phyloP scores from a whole-genome alignment of 768 basidiomycete genomes.

The Podaxis sp. region DNA sequence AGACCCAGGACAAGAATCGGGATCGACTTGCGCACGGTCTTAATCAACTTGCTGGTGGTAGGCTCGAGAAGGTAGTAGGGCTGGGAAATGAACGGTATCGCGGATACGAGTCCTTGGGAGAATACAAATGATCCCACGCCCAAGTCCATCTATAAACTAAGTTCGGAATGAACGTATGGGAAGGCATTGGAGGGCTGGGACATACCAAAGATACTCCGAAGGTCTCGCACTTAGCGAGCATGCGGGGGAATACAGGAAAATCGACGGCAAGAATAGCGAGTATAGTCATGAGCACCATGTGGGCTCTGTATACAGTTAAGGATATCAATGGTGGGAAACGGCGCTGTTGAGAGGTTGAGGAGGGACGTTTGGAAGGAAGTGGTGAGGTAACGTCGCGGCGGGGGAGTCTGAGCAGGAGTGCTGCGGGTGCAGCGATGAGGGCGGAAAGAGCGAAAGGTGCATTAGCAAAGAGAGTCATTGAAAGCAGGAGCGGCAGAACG shows the following conservation, averaged over 20 bases:
- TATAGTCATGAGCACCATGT: slow-evolving; percentile 93
- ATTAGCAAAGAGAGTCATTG: slow-evolving; percentile 73
- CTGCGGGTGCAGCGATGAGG: slow-evolving; percentile 45
- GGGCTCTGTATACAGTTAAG: slow-evolving; percentile 83
- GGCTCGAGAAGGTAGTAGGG: slow-evolving; percentile 50
- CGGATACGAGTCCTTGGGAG: slow-evolving; percentile 91
- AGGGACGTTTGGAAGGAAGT: slow-evolving; percentile 44
- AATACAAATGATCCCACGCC: slow-evolving; percentile 98
- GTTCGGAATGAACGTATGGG: slow-evolving; percentile 4
- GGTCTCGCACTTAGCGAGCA: slow-evolving; percentile 88
- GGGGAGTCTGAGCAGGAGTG: slow-evolving; percentile 43
- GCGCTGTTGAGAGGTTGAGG: slow-evolving; percentile 19
- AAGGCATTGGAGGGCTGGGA: slow-evolving; percentile 6
- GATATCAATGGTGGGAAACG: slow-evolving; percentile 60
- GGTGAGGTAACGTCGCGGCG: slow-evolving; percentile 42
- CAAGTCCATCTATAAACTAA: slow-evolving; percentile 79
- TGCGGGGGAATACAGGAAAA: slow-evolving; percentile 88
- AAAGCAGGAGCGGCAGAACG: slow-evolving; percentile 73
- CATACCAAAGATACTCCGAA: slow-evolving; percentile 92
- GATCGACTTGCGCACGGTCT: slow-evolving; percentile 51
- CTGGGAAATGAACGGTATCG: slow-evolving; percentile 72
- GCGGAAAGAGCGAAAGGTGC: slow-evolving; percentile 51
- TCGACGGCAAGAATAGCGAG: slow-evolving; percentile 94
- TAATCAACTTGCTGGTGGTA: slow-evolving; percentile 47
- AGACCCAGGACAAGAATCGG: slow-evolving; percentile 76